These are phyloP conservation scores for Phytophthora pseudosyringae DNA, from an alignment of 352 stramenopile genomes.

Conservation along the genomic window DNA sequence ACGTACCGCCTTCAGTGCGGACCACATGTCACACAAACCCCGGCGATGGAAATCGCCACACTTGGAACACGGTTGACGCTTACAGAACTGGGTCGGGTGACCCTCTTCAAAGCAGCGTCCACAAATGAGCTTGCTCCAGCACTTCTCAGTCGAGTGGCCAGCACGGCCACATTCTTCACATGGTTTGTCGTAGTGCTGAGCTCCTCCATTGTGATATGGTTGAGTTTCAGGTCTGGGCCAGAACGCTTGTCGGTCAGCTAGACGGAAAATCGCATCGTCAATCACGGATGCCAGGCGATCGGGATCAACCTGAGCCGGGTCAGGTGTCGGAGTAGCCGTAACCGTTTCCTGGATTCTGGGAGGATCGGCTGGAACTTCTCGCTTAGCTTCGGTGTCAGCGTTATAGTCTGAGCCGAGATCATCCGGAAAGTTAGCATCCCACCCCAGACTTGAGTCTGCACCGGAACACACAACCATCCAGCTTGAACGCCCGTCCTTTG, in stretches of 20 bases:
- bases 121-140: not conserved
- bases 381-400: no score
- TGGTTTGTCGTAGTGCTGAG: not conserved
- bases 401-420: not conserved
- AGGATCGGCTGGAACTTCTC: no score
- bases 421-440: not conserved
- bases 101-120: constrained; percentile 3
- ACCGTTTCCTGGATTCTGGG: no score
- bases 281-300: no score
- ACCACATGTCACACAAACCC: constrained; percentile 10
- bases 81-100: constrained; percentile 3
- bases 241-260: not conserved
- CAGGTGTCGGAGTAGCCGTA: no score
- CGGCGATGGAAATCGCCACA: not conserved
- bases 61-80: constrained; percentile 1
- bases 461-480: no score
- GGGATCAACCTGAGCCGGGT: no score
- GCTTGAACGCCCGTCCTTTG: not conserved
- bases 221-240: not conserved
- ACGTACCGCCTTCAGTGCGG: not conserved
- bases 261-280: not conserved
- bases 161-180: constrained; percentile 3
- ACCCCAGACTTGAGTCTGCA: not conserved
- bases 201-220: not conserved
- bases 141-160: constrained; percentile 1